phyloP scores from a whole-genome alignment of 1,139 yeast species.

The Trichomonascaceae sp. region DNA sequence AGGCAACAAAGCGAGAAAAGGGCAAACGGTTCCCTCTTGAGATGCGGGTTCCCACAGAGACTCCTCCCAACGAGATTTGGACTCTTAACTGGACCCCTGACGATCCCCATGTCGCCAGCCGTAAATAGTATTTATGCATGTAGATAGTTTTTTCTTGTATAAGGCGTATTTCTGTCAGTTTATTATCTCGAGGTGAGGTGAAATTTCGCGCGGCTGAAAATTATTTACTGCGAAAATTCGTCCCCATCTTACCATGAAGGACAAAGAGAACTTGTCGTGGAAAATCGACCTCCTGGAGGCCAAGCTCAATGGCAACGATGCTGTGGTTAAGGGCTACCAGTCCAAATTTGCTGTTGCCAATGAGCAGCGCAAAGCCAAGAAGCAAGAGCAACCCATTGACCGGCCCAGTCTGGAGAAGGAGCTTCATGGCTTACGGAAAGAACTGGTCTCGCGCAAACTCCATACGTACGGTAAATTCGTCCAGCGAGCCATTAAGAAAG shows the following conservation, averaged over 20 bases:
- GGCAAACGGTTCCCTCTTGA: constrained; percentile 38
- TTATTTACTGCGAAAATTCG: constrained; percentile 1
- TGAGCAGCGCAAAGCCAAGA: constrained; percentile 4
- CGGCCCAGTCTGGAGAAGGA: constrained; percentile 7
- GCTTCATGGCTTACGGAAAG: constrained; percentile 16
- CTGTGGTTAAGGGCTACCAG: constrained; percentile 15
- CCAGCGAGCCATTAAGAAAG: constrained; percentile 22
- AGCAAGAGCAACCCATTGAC: constrained; percentile 6
- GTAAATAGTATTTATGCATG: background rate
- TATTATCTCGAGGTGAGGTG: background rate
- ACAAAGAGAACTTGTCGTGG: constrained; percentile 25
- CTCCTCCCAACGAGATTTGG: constrained; percentile 83
- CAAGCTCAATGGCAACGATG: constrained; percentile 13
- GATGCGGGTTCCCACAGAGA: constrained; percentile 78
- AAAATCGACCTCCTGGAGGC: constrained; percentile 27
- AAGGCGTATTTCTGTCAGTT: background rate
- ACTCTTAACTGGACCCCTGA: constrained; percentile 42
- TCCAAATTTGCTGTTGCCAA: constrained; percentile 20
- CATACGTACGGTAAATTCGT: constrained; percentile 19
- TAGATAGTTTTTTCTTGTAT: constrained; percentile 1
- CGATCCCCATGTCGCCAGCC: constrained; percentile 7
- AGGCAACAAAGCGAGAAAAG: constrained; percentile 38
- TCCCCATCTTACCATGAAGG: constrained; percentile 5
- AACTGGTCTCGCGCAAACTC: constrained; percentile 22
- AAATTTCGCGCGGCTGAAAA: constrained; percentile 5